Evolutionary conservation across 805 yeast species (phyloP).

Genomic region (Dipodascus albidus): DNA sequence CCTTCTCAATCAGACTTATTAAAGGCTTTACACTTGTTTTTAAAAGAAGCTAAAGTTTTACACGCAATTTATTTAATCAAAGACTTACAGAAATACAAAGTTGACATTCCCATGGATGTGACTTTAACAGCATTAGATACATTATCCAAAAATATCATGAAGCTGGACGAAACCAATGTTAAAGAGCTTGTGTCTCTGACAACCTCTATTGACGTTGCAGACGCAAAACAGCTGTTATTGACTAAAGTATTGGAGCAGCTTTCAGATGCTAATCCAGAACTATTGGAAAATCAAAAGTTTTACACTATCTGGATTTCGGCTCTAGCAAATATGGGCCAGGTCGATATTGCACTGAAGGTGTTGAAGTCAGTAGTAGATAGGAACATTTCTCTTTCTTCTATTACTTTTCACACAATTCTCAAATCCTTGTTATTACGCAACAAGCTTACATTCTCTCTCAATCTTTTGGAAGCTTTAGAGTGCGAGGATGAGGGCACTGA

Average conservation of each 20-base stretch:
- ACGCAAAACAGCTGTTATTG: conserved; percentile 1
- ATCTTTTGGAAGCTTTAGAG: conserved; percentile 10
- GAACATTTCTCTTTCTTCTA: conserved; percentile 6
- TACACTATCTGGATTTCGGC: conserved; percentile 17
- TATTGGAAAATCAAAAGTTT: conserved; percentile 11
- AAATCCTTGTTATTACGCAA: conserved; percentile 11
- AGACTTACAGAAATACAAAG: conserved; percentile 6
- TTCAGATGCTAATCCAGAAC: conserved; percentile 12
- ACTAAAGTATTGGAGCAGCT: conserved; percentile 5
- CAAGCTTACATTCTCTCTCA: conserved; percentile 7
- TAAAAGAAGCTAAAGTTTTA: conserved; percentile 10
- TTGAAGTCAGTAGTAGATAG: conserved; percentile 14
- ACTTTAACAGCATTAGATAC: conserved; percentile 11
- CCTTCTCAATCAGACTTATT: conserved; percentile 6
- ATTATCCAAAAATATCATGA: conserved; percentile 9
- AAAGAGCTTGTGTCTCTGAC: neutral
- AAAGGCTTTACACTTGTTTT: conserved; percentile 4
- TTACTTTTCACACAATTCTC: conserved; percentile 10
- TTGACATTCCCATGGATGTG: conserved; percentile 7
- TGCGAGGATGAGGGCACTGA: neutral
- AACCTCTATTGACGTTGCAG: neutral
- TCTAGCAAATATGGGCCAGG: conserved; percentile 11
- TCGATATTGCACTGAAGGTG: conserved; percentile 12
- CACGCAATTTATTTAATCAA: conserved; percentile 9
- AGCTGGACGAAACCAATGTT: neutral